phyloP scores from a whole-genome alignment of 164 flowering plant genomes.

The Umbellularia californica region DNA sequence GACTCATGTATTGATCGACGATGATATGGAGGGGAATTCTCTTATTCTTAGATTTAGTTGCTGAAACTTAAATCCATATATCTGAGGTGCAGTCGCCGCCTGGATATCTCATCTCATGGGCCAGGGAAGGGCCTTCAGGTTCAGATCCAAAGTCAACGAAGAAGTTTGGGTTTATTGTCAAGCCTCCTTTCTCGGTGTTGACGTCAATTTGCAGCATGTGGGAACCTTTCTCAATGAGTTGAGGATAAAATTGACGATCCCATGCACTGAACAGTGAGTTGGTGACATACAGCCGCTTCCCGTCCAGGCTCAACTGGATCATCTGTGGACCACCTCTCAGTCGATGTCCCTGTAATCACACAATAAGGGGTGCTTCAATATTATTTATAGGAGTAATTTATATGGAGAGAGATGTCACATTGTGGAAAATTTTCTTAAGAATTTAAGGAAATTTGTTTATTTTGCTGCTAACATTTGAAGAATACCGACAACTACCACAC shows the following conservation, averaged over 20 bases:
- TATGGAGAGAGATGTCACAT: no score
- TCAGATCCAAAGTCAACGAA: slow-evolving; percentile 87
- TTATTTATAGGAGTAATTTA: no score
- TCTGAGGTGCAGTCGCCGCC: slow-evolving; percentile 99
- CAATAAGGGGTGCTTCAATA: no score
- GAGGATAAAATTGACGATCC: slow-evolving; percentile 95
- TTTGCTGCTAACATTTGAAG: no score
- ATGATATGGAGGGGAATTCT: no score
- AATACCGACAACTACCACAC: no score
- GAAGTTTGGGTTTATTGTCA: slow-evolving; percentile 66
- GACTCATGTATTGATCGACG: no score
- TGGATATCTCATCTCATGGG: slow-evolving; percentile 98
- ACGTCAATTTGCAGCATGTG: slow-evolving; percentile 92
- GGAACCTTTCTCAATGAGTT: slow-evolving; percentile 70
- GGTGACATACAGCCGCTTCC: slow-evolving; percentile 88
- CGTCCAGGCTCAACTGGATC: slow-evolving; percentile 94
- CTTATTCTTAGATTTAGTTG: no score
- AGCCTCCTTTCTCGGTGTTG: slow-evolving; percentile 80
- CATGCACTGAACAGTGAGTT: slow-evolving; percentile 92
- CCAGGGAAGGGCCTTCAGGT: slow-evolving; percentile 91
- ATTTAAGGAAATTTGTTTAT: no score
- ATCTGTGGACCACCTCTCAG: slow-evolving; percentile 97
- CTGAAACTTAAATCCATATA: slow-evolving; percentile 59
- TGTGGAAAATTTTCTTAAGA: no score
- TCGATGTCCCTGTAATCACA: slow-evolving; percentile 52